Percentiles rank a stretch among this genome's conserved stretches.
These are phyloP conservation scores for Hymenoscyphus fructigenus DNA, from an alignment of 2,329 filamentous ascomycete genomes.

Conservation along the genomic window DNA sequence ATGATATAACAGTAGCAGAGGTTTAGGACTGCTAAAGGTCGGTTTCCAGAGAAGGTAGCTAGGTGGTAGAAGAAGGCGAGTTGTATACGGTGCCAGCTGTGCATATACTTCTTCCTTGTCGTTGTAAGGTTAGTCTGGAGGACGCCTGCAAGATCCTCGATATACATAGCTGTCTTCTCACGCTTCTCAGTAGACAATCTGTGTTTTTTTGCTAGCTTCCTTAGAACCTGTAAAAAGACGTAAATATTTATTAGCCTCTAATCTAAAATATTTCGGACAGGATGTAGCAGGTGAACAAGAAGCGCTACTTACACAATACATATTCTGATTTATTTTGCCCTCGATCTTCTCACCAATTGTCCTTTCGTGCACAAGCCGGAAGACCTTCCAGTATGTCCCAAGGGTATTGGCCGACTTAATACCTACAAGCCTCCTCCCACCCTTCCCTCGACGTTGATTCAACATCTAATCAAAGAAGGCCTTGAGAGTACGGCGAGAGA, in stretches of 20 bases:
- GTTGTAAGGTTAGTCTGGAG: constrained; percentile 33
- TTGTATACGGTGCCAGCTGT: constrained; percentile 29
- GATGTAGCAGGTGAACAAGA: constrained; percentile 16
- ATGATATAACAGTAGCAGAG: constrained; percentile 23
- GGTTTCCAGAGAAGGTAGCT: constrained; percentile 19
- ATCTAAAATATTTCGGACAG: constrained; percentile 14
- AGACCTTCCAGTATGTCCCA: constrained; percentile 34
- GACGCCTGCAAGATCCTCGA: constrained; percentile 4
- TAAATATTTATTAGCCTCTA: constrained; percentile 16
- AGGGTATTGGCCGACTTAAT: constrained; percentile 26
- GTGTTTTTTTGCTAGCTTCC: constrained; percentile 27
- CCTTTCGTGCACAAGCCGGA: constrained; percentile 31
- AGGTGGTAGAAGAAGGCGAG: constrained; percentile 20
- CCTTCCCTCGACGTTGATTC: constrained; percentile 7
- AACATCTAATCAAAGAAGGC: constrained; percentile 10
- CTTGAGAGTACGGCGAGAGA: constrained; percentile 3
- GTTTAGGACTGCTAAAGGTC: constrained; percentile 20
- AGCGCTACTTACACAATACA: constrained; percentile 21
- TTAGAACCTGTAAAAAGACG: constrained; percentile 25
- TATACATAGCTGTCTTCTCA: constrained; percentile 11
- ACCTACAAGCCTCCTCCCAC: constrained; percentile 16
- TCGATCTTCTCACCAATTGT: constrained; percentile 24
- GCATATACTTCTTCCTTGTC: constrained; percentile 32
- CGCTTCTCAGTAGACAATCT: constrained; percentile 17
- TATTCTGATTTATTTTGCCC: constrained; percentile 24